Base-by-base conservation (phyloP, 2,329 filamentous ascomycete species). In the Exophiala dermatitidis region DNA sequence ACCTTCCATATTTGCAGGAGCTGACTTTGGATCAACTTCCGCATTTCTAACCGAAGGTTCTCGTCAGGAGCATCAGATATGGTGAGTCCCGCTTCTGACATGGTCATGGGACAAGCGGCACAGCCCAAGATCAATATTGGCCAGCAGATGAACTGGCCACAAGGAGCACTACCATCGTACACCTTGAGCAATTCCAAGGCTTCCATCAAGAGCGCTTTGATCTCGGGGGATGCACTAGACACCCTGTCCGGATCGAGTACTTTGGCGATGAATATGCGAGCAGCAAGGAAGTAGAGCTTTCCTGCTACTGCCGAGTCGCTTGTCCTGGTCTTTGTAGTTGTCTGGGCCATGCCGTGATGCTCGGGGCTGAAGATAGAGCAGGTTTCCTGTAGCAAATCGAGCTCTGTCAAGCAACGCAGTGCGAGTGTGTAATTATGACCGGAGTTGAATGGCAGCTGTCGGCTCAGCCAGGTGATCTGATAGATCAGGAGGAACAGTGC, bases 101-200 rank as follows among this genome's bases (percentile, higher is more conserved):
- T 9, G 38, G 33, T 48, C 26, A 47, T 44, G 8, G 57, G 51
- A 19, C 57, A 59, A 30, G 54, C 53, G 10, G 54, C 52, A 32
- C 57, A 59, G 32, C 57, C 57, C 32, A 59, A 42, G 29, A 59
- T 44, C 3, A 59, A 44, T 10, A 59, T 45, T n/a, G 57, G 50
- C 57, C 57, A 59, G 49, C 54, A 57, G n/a, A 57, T 55, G 33
- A 57, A 57, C 31, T 59, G 57, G 12, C 51, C 57, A 40, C 51
- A 59, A 7, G 51, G 45, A 3, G 46, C 46, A 42, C 30, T 48
- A 26, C 47, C 47, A 34, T 59, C 57, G 29, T 40, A 59, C 19
- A 45, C 26, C 31, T 53, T 43, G 12, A 59, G 29, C 29, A 59
- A 42, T 3, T 36, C 43, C 4, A 37, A 29, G 6, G 45, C 57